Conservation (phyloP, 1,284 basidiomycete genomes). For the Ustilago esculenta region DNA sequence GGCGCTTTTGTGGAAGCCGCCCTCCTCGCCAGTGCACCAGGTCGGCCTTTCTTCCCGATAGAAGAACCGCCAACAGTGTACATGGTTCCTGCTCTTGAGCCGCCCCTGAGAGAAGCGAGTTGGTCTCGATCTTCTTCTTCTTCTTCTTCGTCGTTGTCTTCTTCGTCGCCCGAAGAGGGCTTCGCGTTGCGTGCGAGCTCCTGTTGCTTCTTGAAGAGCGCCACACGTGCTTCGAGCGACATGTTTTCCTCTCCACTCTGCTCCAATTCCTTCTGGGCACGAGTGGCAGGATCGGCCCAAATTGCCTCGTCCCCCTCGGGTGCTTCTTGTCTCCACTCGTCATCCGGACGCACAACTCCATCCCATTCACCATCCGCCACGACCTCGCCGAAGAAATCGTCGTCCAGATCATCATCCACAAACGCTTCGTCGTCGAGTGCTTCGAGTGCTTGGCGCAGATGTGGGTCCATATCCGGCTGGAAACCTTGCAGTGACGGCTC, state of each 20-base stretch:
- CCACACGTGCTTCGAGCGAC: conserved; percentile 59
- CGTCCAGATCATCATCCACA: conserved; percentile 73
- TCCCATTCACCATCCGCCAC: conserved; percentile 71
- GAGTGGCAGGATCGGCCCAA: conserved; percentile 50
- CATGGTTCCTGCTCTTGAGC: conserved; percentile 33
- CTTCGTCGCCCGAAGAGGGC: conserved; percentile 9
- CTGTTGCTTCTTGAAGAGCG: conserved; percentile 61
- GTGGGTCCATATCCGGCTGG: conserved; percentile 95
- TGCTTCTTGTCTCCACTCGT: conserved; percentile 57
- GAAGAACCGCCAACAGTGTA: conserved; percentile 45
- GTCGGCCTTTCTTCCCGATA: conserved; percentile 52
- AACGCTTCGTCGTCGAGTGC: conserved; percentile 92
- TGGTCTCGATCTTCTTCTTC: conserved; percentile 55
- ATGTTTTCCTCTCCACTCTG: conserved; percentile 46
- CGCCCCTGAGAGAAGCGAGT: conserved; percentile 38
- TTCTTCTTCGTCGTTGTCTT: conserved; percentile 10
- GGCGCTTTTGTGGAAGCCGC: conserved; percentile 57
- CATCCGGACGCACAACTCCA: conserved; percentile 24
- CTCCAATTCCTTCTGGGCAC: conserved; percentile 45
- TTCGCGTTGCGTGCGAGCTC: conserved; percentile 25
- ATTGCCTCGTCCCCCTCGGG: conserved; percentile 63
- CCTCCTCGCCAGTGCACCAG: conserved; percentile 59
- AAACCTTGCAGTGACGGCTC: conserved; percentile 74
- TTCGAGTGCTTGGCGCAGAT: conserved; percentile 89
- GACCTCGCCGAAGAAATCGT: conserved; percentile 71